Evolutionary conservation across 139 green algal genomes (phyloP).

Genomic region (Mesotaenium endlicherianum): DNA sequence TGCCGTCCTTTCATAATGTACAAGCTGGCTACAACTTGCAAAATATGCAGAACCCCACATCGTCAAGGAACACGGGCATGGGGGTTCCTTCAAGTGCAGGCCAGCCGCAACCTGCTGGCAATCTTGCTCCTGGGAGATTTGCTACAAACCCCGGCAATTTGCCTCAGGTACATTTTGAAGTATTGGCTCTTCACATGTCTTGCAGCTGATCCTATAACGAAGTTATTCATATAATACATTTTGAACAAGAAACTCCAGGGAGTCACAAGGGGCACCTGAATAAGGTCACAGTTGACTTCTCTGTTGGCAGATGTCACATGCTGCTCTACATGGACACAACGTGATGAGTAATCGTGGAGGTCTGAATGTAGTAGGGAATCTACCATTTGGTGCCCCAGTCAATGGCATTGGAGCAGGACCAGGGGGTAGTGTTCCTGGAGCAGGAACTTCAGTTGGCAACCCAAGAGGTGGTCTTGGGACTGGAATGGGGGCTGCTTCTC

Average conservation of each 20-base stretch:
- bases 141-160: background rate
- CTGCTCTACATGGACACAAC: slow-evolving; percentile 38
- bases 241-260: slow-evolving; percentile 1
- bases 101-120: slow-evolving; percentile 28
- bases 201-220: background rate
- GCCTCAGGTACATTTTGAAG: slow-evolving; percentile 30
- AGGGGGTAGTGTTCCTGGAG: slow-evolving; percentile 21
- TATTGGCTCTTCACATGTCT: slow-evolving; percentile 10
- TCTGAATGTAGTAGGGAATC: slow-evolving; percentile 17
- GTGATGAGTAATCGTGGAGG: slow-evolving; percentile 20
- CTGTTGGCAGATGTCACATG: slow-evolving; percentile 38
- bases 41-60: slow-evolving; percentile 42
- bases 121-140: slow-evolving; percentile 34
- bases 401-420: slow-evolving; percentile 20
- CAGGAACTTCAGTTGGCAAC: slow-evolving; percentile 1
- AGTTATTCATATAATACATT: background rate
- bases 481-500: slow-evolving; percentile 3
- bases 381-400: slow-evolving; percentile 12
- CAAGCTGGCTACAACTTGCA: slow-evolving; percentile 34
- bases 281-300: background rate
- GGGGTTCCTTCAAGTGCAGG: slow-evolving; percentile 17
- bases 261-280: background rate
- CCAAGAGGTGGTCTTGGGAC: background rate
- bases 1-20: slow-evolving; percentile 44
- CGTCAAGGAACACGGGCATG: slow-evolving; percentile 32